A percentile compares a stretch with the other conserved stretches of the same genome.
phyloP scores from a whole-genome alignment of 768 basidiomycete genomes.

The Rhodotorula diobovata region DNA sequence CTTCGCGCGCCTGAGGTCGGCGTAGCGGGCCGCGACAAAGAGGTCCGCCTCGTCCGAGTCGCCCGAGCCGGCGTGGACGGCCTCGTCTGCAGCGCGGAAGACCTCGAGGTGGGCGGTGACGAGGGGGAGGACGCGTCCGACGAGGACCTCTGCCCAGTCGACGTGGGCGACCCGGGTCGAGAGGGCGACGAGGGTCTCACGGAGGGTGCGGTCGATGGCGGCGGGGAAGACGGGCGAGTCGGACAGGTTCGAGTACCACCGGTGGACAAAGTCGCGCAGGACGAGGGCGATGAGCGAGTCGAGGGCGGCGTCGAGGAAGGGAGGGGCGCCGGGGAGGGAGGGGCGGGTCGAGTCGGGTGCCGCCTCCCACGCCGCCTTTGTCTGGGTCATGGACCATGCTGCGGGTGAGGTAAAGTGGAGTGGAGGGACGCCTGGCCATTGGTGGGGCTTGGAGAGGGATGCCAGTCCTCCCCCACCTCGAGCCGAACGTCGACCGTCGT shows the following conservation, averaged over 20 bases:
- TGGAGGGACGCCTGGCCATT: conserved; percentile 6
- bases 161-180: conserved; percentile 57
- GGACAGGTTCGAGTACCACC: conserved; percentile 85
- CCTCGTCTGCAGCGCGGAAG: conserved; percentile 26
- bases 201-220: conserved; percentile 71
- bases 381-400: conserved; percentile 34
- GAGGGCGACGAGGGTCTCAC: conserved; percentile 61
- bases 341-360: neutral
- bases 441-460: too few species aligned
- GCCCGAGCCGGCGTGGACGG: conserved; percentile 1
- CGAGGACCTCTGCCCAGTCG: conserved; percentile 34
- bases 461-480: neutral
- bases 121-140: conserved; percentile 29
- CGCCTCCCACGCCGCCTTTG: conserved; percentile 33
- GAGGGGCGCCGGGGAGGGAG: conserved; percentile 16
- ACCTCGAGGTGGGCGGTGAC: conserved; percentile 27
- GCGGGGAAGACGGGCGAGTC: conserved; percentile 81
- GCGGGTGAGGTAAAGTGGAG: conserved; percentile 34
- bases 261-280: conserved; percentile 77
- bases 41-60: conserved; percentile 79
- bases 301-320: conserved; percentile 16
- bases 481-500: neutral
- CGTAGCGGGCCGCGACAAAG: conserved; percentile 75
- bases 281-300: conserved; percentile 52
- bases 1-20: conserved; percentile 52